Conservation (phyloP, 2,329 filamentous ascomycete species). For the Keithomyces neogunnii region DNA sequence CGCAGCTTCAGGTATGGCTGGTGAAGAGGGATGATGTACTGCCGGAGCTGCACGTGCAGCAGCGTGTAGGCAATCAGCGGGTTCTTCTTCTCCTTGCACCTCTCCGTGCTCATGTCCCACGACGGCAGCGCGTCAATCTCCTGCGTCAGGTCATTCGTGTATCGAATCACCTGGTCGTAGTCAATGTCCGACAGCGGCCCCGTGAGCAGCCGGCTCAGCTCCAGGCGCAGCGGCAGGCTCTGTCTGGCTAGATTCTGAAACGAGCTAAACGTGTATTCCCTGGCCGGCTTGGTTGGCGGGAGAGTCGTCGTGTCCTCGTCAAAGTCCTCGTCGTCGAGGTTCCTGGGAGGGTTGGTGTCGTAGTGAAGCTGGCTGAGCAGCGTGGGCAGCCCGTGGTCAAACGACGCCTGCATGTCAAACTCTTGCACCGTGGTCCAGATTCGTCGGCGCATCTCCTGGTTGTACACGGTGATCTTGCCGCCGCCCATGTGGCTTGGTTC, state of each 20-base stretch:
- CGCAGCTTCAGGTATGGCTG: conserved; percentile 52
- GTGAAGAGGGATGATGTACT: conserved; percentile 54
- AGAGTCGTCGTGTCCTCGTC: conserved; percentile 42
- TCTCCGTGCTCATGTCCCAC: conserved; percentile 36
- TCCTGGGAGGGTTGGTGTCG: conserved; percentile 46
- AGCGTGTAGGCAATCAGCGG: conserved; percentile 51
- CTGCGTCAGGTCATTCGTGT: conserved; percentile 52
- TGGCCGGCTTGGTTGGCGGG: conserved; percentile 40
- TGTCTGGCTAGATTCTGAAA: conserved; percentile 51
- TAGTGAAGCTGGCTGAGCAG: conserved; percentile 48
- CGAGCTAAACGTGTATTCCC: conserved; percentile 49
- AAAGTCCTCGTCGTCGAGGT: conserved; percentile 50
- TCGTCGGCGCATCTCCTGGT: conserved; percentile 53
- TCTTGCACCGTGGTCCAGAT: conserved; percentile 55
- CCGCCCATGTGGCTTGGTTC: conserved; percentile 47
- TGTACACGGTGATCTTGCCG: conserved; percentile 47
- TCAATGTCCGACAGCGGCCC: conserved; percentile 46
- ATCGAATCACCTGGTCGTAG: conserved; percentile 53
- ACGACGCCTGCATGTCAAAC: conserved; percentile 54
- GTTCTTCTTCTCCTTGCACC: conserved; percentile 36
- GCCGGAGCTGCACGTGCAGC: conserved; percentile 50
- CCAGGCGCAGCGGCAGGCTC: conserved; percentile 46
- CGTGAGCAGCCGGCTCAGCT: conserved; percentile 48
- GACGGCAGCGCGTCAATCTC: conserved; percentile 52
- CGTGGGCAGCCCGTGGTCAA: conserved; percentile 51